Percentiles rank a stretch among this genome's conserved stretches.
These are phyloP conservation scores for Tylopilus felleus DNA, from an alignment of 768 basidiomycete genomes.

Conservation along the genomic window DNA sequence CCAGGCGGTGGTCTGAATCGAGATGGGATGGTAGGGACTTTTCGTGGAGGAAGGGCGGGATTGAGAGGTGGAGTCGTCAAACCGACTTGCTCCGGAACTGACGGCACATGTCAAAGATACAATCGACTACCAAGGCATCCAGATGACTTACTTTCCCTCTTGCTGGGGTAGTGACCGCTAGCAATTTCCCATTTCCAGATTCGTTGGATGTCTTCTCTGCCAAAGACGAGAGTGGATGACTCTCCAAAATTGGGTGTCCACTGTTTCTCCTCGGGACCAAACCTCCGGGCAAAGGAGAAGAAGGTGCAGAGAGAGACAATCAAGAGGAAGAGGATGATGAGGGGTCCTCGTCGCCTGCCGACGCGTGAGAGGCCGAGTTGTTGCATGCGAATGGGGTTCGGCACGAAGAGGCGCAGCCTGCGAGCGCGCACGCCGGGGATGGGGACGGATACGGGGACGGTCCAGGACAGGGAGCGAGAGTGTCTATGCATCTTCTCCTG, in stretches of 20 bases:
- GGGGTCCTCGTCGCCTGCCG: conserved; percentile 53
- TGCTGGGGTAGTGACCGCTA: conserved; percentile 92
- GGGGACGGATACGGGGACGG: conserved; percentile 53
- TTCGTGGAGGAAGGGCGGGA: conserved; percentile 67
- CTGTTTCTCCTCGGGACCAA: conserved; percentile 56
- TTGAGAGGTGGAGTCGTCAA: conserved; percentile 57
- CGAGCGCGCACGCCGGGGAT: conserved; percentile 59
- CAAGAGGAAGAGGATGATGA: conserved; percentile 48
- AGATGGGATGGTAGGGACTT: conserved; percentile 43
- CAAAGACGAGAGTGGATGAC: conserved; percentile 70
- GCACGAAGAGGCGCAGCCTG: conserved; percentile 53
- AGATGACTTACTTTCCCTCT: conserved; percentile 58
- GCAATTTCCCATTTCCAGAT: conserved; percentile 97
- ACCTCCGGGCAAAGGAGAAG: conserved; percentile 60
- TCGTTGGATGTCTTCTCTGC: conserved; percentile 74
- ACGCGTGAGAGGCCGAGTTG: conserved; percentile 53
- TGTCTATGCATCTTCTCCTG: conserved; percentile 63
- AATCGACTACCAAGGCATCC: background rate
- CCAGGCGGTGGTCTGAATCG: conserved; percentile 46
- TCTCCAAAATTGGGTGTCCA: conserved; percentile 62
- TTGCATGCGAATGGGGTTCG: conserved; percentile 60
- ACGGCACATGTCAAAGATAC: conserved; percentile 1
- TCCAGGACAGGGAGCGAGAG: conserved; percentile 49
- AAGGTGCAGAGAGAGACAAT: conserved; percentile 47
- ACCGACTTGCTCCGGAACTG: conserved; percentile 71